A percentile compares a stretch with the other conserved stretches of the same genome.
Conservation (phyloP, 176 grass and related monocot genomes). For the Pharus latifolius region DNA sequence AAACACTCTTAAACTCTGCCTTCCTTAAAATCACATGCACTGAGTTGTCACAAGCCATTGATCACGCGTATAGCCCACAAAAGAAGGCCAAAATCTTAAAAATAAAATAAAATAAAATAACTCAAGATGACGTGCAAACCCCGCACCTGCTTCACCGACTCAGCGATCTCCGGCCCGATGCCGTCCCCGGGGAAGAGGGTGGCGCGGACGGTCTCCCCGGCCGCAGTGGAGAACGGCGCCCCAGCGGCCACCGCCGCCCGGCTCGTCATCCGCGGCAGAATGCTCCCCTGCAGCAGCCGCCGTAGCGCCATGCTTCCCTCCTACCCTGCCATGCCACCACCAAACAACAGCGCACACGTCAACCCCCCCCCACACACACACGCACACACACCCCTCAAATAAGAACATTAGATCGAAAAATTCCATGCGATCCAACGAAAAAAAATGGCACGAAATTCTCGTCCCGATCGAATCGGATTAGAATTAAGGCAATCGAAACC, state of each 20-base stretch:
- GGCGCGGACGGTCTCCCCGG: slow-evolving; percentile 44
- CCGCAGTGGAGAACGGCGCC: slow-evolving; percentile 27
- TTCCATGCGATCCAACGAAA: no score
- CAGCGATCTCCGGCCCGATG: slow-evolving; percentile 90
- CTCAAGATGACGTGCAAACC: neutral
- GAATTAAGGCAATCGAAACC: no score
- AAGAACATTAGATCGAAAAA: no score
- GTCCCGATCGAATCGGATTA: neutral
- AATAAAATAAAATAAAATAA: no score
- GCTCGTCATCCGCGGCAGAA: slow-evolving; percentile 29
- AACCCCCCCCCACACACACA: slow-evolving; percentile 14
- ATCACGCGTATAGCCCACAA: neutral
- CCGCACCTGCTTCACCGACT: slow-evolving; percentile 76
- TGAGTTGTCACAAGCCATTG: no score
- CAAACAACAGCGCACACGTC: neutral
- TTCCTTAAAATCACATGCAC: no score
- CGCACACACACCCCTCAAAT: no score
- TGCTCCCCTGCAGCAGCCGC: slow-evolving; percentile 40
- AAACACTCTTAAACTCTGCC: no score
- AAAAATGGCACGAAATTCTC: neutral
- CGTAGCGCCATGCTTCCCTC: slow-evolving; percentile 38
- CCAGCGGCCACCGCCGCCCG: neutral
- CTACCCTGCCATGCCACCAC: slow-evolving; percentile 8
- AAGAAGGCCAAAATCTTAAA: neutral
- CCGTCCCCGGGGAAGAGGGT: slow-evolving; percentile 94